phyloP scores from a whole-genome alignment of 306 rosid species.

The apple (Malus domestica) region ASM211411v1 NC_041796.1:8047001-8047500 shows the following conservation, averaged over 20 bases:
- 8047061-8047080: constrained; percentile 2
- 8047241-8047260: not conserved
- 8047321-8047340: not conserved
- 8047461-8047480: too few relatives aligned
- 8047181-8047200: not conserved
- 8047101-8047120: not conserved
- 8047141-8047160: constrained; percentile 15
- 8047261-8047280: not conserved
- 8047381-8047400: not conserved
- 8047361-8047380: too few relatives aligned
- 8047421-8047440: not conserved
- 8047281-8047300: not conserved
- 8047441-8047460: too few relatives aligned
- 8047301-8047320: not conserved
- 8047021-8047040: not conserved
- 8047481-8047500: too few relatives aligned
- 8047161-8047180: not conserved
- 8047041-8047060: not conserved
- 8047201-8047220: not conserved
- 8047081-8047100: not conserved
- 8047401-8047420: not conserved
- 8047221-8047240: not conserved
- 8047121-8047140: not conserved
- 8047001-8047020: not conserved
- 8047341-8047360: not conserved